Conservation (phyloP, 2,329 filamentous ascomycete genomes). For the Ramularia collo-cygni region DNA sequence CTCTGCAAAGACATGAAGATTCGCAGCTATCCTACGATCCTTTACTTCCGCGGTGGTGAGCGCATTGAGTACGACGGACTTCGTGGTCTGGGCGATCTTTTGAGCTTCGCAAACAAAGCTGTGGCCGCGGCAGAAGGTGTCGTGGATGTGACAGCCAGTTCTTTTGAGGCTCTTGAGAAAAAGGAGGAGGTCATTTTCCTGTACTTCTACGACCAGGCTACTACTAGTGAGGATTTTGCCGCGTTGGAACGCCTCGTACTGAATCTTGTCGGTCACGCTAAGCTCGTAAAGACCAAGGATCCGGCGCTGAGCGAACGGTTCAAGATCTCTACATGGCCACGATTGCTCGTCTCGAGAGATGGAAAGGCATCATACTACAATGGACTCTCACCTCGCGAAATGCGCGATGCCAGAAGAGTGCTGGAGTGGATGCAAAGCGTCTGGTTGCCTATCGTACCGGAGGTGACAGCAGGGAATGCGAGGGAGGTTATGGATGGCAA, state of each 20-base stretch:
- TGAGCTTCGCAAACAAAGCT: conserved; percentile 80
- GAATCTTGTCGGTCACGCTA: conserved; percentile 83
- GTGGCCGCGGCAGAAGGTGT: conserved; percentile 70
- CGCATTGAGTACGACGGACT: conserved; percentile 89
- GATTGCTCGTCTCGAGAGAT: conserved; percentile 80
- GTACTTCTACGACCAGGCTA: conserved; percentile 96
- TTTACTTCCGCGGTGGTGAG: conserved; percentile 89
- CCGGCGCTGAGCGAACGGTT: conserved; percentile 68
- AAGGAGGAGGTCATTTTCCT: conserved; percentile 94
- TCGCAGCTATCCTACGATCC: conserved; percentile 75
- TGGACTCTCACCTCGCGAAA: conserved; percentile 78
- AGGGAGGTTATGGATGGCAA: conserved; percentile 92
- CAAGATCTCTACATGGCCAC: conserved; percentile 97
- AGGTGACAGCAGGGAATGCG: conserved; percentile 85
- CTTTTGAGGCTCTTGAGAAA: conserved; percentile 77
- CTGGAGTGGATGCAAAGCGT: conserved; percentile 92
- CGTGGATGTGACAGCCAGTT: conserved; percentile 67
- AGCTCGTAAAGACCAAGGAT: conserved; percentile 85
- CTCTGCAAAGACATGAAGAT: conserved; percentile 90
- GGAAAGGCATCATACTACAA: conserved; percentile 86
- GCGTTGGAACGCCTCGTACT: conserved; percentile 81
- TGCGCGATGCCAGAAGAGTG: conserved; percentile 77
- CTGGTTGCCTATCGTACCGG: conserved; percentile 92
- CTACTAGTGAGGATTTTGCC: conserved; percentile 82
- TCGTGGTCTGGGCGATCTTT: conserved; percentile 82